Percentiles rank a stretch among this genome's conserved stretches.
phyloP scores from a whole-genome alignment of 2,329 filamentous ascomycete genomes.

The Fusarium nurragi region DNA sequence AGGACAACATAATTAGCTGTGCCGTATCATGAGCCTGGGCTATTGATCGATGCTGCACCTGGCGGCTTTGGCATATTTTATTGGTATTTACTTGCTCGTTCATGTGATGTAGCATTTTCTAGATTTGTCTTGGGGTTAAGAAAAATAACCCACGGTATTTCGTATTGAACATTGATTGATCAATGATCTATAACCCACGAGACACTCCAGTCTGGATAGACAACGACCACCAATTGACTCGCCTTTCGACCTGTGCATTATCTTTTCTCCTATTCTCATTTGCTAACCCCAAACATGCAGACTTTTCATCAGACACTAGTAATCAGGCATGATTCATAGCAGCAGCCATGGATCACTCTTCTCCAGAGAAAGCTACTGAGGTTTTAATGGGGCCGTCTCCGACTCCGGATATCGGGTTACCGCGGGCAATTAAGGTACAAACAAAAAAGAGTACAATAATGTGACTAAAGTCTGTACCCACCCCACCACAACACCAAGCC shows the following conservation, averaged over 20 bases:
- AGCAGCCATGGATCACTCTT: conserved; percentile 5
- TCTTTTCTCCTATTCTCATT: not conserved
- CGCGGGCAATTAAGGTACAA: conserved; percentile 8
- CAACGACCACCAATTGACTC: not conserved
- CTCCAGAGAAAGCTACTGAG: not conserved
- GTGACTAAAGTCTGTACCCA: too few species aligned
- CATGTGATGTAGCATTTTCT: not conserved
- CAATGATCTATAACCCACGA: too few species aligned
- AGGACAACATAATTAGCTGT: not conserved
- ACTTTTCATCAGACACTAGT: not conserved
- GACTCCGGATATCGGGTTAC: conserved; percentile 24
- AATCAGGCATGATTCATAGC: not conserved
- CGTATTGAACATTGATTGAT: too few species aligned
- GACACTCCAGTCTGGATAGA: not conserved
- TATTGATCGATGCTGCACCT: conserved; percentile 5
- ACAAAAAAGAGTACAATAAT: not conserved
- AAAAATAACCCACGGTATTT: too few species aligned
- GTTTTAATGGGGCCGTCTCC: conserved; percentile 10
- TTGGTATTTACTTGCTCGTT: not conserved
- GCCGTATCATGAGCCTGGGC: not conserved
- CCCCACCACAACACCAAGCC: too few species aligned
- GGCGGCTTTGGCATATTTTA: too few species aligned
- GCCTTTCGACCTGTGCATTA: not conserved
- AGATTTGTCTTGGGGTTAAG: too few species aligned
- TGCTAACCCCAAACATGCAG: not conserved